phyloP scores from a whole-genome alignment of 2,329 filamentous ascomycete genomes.

The Grosmannia clavigera region DNA sequence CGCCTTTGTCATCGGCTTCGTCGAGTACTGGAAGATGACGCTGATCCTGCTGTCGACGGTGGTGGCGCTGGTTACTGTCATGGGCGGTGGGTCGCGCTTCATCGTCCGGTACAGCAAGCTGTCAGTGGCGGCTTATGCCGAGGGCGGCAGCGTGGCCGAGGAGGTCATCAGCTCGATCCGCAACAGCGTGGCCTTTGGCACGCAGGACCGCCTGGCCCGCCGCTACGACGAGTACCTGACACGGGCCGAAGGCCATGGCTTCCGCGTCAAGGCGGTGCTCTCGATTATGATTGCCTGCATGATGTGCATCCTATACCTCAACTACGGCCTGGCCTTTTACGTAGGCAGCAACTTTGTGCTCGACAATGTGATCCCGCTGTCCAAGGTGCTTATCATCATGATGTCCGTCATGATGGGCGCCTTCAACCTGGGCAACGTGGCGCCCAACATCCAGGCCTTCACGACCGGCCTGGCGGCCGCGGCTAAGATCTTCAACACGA shows the following conservation, averaged over 20 bases:
- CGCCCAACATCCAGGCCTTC: conserved; percentile 78
- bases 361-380: conserved; percentile 50
- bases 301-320: conserved; percentile 75
- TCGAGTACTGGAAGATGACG: conserved; percentile 87
- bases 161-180: conserved; percentile 91
- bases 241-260: conserved; percentile 63
- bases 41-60: conserved; percentile 77
- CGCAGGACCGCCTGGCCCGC: conserved; percentile 77
- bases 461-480: conserved; percentile 72
- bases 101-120: conserved; percentile 73
- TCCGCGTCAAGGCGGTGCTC: conserved; percentile 59
- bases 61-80: conserved; percentile 63
- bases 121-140: conserved; percentile 66
- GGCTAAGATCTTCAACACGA: conserved; percentile 85
- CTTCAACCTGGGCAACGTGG: conserved; percentile 79
- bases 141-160: conserved; percentile 79
- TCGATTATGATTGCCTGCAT: conserved; percentile 72
- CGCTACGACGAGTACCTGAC: conserved; percentile 70
- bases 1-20: conserved; percentile 80
- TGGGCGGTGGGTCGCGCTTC: conserved; percentile 60
- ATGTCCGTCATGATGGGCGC: conserved; percentile 89
- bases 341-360: conserved; percentile 68
- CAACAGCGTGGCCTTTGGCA: conserved; percentile 86
- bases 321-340: conserved; percentile 84
- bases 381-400: conserved; percentile 69